phyloP scores from a whole-genome alignment of 306 rosid species.

The Malus sylvestris region DNA sequence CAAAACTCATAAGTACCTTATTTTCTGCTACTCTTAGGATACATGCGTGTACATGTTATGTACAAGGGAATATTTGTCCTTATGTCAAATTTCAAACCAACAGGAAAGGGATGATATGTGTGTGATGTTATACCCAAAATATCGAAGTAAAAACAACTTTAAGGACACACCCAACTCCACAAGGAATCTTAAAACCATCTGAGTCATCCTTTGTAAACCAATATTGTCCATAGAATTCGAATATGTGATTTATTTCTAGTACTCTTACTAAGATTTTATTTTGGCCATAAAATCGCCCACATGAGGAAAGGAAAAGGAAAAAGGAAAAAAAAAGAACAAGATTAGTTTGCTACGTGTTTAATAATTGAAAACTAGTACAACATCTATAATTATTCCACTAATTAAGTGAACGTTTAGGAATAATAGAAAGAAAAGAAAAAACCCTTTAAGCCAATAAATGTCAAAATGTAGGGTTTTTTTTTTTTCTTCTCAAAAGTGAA shows the following conservation, averaged over 20 bases:
- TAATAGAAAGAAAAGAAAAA: not conserved
- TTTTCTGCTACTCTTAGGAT: too few species aligned
- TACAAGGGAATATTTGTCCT: not conserved
- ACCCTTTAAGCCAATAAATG: not conserved
- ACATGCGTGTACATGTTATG: too few species aligned
- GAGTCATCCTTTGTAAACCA: not conserved
- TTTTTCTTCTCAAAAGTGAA: too few species aligned
- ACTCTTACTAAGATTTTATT: not conserved
- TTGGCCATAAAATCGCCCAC: not conserved
- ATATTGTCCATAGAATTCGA: not conserved
- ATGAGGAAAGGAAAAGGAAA: not conserved
- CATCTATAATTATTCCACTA: not conserved
- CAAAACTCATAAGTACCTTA: too few species aligned
- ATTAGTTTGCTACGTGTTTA: not conserved
- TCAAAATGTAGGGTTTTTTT: not conserved
- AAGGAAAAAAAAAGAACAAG: not conserved
- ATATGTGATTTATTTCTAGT: not conserved
- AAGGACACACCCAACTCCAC: not conserved
- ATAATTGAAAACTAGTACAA: not conserved
- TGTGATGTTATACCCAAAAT: not conserved
- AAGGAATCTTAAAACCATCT: not conserved
- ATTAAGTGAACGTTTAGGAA: not conserved
- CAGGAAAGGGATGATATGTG: not conserved
- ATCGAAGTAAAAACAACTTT: not conserved
- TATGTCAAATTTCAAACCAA: not conserved